A percentile compares a stretch with the other conserved stretches of the same genome.
Conservation (phyloP, 495 filamentous ascomycete genomes). For the Cetradonia linearis region DNA sequence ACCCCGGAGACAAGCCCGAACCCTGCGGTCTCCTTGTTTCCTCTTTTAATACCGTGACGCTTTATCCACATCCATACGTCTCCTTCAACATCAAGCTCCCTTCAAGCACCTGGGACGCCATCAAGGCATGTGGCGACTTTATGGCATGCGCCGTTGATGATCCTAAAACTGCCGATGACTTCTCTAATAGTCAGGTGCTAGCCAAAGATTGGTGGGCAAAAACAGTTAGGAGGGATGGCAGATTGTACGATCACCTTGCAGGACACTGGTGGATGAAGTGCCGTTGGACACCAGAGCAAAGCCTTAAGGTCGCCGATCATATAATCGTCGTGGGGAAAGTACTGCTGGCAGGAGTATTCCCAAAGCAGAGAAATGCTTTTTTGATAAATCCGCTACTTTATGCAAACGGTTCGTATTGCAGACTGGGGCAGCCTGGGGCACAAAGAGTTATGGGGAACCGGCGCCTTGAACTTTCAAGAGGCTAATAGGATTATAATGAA, state of each 20-base stretch:
- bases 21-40: constrained; percentile 64
- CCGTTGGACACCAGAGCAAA: background rate
- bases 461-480: no score
- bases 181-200: constrained; percentile 35
- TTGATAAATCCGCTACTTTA: background rate
- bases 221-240: constrained; percentile 4
- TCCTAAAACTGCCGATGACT: constrained; percentile 33
- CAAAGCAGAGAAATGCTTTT: background rate
- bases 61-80: constrained; percentile 55
- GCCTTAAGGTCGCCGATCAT: constrained; percentile 17
- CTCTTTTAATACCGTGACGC: constrained; percentile 66
- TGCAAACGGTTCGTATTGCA: constrained; percentile 1
- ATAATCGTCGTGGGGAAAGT: constrained; percentile 16
- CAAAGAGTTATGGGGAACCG: background rate
- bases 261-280: constrained; percentile 35
- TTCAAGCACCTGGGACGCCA: constrained; percentile 58
- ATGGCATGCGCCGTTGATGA: constrained; percentile 27
- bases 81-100: constrained; percentile 72
- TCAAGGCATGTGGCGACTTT: constrained; percentile 39
- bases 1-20: constrained; percentile 31
- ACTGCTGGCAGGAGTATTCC: constrained; percentile 19
- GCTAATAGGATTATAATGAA: no score
- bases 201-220: background rate
- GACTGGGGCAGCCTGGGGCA: background rate
- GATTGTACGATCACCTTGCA: constrained; percentile 29